Evolutionary conservation across 2,329 filamentous ascomycete genomes (phyloP).

Genomic region (Clarireedia homoeocarpa): DNA sequence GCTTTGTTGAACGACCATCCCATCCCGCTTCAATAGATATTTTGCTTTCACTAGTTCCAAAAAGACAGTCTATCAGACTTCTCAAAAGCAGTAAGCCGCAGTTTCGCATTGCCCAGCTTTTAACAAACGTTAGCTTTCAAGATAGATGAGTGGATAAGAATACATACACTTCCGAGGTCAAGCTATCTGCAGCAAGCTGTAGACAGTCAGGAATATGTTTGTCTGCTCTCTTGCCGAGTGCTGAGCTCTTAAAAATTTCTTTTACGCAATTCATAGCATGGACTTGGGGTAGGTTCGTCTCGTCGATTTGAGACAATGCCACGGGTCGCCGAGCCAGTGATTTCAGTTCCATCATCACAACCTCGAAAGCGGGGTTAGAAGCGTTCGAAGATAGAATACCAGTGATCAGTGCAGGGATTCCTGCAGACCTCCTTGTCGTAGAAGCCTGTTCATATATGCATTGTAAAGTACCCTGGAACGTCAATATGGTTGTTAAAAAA

Average conservation of each 20-base stretch:
- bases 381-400: conserved; percentile 67
- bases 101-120: conserved; percentile 86
- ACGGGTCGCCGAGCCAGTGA: conserved; percentile 49
- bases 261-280: conserved; percentile 92
- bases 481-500: conserved; percentile 13
- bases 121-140: conserved; percentile 6
- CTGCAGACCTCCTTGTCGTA: conserved; percentile 84
- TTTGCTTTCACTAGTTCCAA: conserved; percentile 70
- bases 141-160: neutral
- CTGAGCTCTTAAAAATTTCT: conserved; percentile 80
- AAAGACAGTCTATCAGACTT: conserved; percentile 70
- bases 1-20: conserved; percentile 55
- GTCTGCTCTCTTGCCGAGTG: conserved; percentile 65
- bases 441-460: conserved; percentile 70
- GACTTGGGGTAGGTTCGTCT: conserved; percentile 73
- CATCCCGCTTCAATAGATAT: conserved; percentile 50
- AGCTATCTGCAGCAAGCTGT: conserved; percentile 68
- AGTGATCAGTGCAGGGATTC: conserved; percentile 78
- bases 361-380: conserved; percentile 50
- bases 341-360: conserved; percentile 56
- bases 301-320: conserved; percentile 44
- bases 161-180: conserved; percentile 68
- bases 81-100: conserved; percentile 85
- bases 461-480: conserved; percentile 48
- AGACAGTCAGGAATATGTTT: conserved; percentile 65